Percentiles rank a stretch among this genome's conserved stretches.
phyloP scores from a whole-genome alignment of 495 filamentous ascomycete species.

The Trichocladium antarcticum region DNA sequence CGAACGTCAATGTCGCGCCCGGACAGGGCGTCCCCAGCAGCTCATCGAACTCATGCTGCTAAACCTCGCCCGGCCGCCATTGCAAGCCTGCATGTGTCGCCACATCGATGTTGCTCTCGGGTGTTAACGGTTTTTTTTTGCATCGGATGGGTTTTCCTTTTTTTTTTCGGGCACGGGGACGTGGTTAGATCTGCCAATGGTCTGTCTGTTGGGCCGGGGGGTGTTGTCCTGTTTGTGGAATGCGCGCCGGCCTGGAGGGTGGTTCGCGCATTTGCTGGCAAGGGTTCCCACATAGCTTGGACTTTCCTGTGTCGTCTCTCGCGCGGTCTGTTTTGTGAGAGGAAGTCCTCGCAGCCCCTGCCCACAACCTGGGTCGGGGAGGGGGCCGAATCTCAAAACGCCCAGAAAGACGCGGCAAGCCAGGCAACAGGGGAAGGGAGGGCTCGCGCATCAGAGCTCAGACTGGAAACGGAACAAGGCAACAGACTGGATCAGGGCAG shows the following conservation, averaged over 20 bases:
- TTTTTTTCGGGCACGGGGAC: conserved; percentile 6
- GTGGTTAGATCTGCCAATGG: conserved; percentile 15
- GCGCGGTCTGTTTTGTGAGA: neutral
- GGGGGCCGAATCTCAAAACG: neutral
- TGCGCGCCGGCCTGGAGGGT: neutral
- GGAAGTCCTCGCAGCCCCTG: neutral
- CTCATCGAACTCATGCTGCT: conserved; percentile 89
- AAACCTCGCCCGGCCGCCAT: conserved; percentile 31
- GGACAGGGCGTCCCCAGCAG: conserved; percentile 91
- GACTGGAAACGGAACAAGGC: conserved; percentile 5
- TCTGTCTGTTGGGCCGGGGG: neutral
- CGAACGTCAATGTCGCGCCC: conserved; percentile 85
- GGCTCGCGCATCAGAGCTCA: neutral
- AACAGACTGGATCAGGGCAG: conserved; percentile 7
- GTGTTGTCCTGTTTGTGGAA: neutral
- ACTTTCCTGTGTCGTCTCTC: neutral
- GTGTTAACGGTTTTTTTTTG: conserved; percentile 22
- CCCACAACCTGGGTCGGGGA: neutral
- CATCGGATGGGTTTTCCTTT: conserved; percentile 12
- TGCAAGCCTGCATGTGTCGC: conserved; percentile 8
- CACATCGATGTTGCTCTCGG: conserved; percentile 21
- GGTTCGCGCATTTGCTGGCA: neutral
- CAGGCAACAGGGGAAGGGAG: neutral
- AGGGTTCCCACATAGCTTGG: neutral
- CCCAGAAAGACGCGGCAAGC: neutral